These are phyloP conservation scores for Teratosphaeria zuluensis DNA, from an alignment of 2,329 filamentous ascomycete species.

Conservation along the genomic window DNA sequence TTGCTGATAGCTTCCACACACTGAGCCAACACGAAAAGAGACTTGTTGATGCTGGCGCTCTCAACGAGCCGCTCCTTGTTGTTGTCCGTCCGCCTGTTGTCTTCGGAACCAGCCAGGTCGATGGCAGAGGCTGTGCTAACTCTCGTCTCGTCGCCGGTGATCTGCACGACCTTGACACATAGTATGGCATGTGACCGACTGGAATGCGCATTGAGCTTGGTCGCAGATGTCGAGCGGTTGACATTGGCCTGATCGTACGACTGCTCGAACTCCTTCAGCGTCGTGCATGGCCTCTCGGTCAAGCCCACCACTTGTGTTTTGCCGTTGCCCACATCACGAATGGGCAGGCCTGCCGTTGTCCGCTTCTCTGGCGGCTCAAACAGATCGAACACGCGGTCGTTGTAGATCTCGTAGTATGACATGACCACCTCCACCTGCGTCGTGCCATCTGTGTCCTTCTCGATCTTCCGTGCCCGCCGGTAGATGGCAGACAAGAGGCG, in stretches of 20 bases:
- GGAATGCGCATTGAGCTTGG: conserved; percentile 93
- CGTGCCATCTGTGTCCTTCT: conserved; percentile 39
- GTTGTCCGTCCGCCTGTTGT: conserved; percentile 90
- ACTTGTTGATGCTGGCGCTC: conserved; percentile 96
- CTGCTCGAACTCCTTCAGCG: conserved; percentile 78
- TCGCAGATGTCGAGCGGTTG: conserved; percentile 82
- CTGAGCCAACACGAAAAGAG: conserved; percentile 84
- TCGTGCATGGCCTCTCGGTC: conserved; percentile 70
- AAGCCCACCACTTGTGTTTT: conserved; percentile 90
- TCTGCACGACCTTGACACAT: conserved; percentile 78
- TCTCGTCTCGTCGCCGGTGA: conserved; percentile 54
- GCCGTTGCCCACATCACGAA: conserved; percentile 87
- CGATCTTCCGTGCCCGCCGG: conserved; percentile 44
- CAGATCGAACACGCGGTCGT: conserved; percentile 87
- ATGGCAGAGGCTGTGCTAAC: conserved; percentile 87
- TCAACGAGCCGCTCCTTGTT: conserved; percentile 87
- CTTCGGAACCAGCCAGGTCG: conserved; percentile 89
- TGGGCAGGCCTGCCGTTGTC: conserved; percentile 68
- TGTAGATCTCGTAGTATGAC: conserved; percentile 75
- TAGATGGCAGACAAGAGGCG: conserved; percentile 58
- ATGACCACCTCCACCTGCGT: conserved; percentile 82
- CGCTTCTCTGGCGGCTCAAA: conserved; percentile 79
- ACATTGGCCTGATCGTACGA: conserved; percentile 81
- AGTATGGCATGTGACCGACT: conserved; percentile 94
- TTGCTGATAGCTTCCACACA: conserved; percentile 90